Evolutionary conservation across 257 asterid species (phyloP).

Genomic region (Lycium ferocissimum): DNA sequence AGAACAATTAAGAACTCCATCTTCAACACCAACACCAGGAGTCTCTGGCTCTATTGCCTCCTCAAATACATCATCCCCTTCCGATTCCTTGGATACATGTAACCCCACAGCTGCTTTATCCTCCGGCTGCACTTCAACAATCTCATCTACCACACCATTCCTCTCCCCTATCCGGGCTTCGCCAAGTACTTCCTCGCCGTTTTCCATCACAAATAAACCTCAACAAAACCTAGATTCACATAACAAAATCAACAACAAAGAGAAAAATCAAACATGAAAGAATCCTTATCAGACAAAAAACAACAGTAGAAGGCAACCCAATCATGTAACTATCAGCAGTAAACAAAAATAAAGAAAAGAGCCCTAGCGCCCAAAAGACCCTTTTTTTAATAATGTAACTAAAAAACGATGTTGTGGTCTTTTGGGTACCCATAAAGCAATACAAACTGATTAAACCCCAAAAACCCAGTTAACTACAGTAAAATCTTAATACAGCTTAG

Average conservation of each 20-base stretch:
- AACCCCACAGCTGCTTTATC: slow-evolving; percentile 40
- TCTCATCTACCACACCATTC: slow-evolving; percentile 42
- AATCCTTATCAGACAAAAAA: neutral
- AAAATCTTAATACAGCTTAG: neutral
- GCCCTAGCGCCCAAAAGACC: neutral
- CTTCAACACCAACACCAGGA: slow-evolving; percentile 39
- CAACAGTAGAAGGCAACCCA: neutral
- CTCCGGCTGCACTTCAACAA: slow-evolving; percentile 37
- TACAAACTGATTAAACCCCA: neutral
- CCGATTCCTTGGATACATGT: slow-evolving; percentile 48
- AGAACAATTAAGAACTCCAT: slow-evolving; percentile 8
- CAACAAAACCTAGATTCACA: slow-evolving; percentile 49
- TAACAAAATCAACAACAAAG: slow-evolving; percentile 10
- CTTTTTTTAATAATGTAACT: too few species aligned
- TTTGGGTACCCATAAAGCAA: neutral
- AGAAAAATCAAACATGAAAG: neutral
- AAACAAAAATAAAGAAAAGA: neutral
- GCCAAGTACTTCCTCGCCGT: slow-evolving; percentile 51
- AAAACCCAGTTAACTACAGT: neutral
- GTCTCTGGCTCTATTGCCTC: slow-evolving; percentile 54
- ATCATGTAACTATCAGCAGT: neutral
- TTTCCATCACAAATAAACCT: slow-evolving; percentile 65
- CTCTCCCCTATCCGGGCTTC: slow-evolving; percentile 51
- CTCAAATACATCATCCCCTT: slow-evolving; percentile 56
- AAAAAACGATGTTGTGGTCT: too few species aligned